A percentile compares a stretch with the other conserved stretches of the same genome.
Conservation (phyloP, 345 rosid genomes). For the Mercurialis annua region DNA sequence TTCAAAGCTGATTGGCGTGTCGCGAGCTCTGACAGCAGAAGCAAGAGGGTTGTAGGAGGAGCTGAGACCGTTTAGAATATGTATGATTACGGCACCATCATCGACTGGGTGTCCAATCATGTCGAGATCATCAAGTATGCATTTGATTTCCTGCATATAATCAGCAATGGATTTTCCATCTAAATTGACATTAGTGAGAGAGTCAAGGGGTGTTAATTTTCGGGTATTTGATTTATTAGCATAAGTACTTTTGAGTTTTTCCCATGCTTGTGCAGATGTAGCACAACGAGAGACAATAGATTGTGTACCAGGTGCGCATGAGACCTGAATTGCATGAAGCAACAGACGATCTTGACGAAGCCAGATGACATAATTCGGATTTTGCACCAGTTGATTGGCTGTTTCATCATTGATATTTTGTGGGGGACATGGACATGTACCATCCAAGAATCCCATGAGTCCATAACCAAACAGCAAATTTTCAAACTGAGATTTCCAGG, state of each 20-base stretch:
- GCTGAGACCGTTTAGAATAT: background rate
- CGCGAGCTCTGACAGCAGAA: background rate
- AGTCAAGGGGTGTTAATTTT: too few relatives aligned
- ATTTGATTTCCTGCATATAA: background rate
- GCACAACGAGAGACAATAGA: background rate
- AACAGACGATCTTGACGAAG: background rate
- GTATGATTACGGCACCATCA: background rate
- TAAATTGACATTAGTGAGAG: background rate
- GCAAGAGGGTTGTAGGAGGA: background rate
- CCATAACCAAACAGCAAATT: background rate
- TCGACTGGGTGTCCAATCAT: background rate
- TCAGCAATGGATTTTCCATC: too few relatives aligned
- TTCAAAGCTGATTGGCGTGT: background rate
- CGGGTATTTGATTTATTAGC: background rate
- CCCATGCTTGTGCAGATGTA: background rate
- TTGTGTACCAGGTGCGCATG: background rate
- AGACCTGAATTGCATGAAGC: background rate
- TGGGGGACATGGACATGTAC: background rate
- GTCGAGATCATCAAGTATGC: background rate
- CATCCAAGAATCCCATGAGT: background rate
- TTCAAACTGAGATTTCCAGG: background rate
- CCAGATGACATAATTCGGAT: background rate
- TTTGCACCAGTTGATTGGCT: background rate
- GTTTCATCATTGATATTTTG: background rate
- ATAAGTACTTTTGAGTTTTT: background rate